Evolutionary conservation across 805 yeast species (phyloP).

Genomic region (Metschnikowia arizonensis): DNA sequence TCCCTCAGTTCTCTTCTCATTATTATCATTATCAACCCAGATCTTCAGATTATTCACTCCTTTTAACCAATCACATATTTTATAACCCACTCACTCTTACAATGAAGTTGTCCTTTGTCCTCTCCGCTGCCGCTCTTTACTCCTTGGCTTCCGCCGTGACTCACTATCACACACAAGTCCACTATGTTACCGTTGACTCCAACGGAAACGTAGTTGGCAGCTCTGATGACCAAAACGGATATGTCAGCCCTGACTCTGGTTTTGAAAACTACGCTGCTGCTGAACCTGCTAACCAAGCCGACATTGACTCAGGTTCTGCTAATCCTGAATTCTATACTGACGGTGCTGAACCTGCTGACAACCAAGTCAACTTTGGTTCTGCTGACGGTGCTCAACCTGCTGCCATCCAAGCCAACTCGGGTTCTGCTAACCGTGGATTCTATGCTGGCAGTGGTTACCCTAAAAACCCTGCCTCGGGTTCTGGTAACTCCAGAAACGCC

Average conservation of each 20-base stretch:
- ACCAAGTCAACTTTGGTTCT: background rate
- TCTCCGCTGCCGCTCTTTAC: conserved; percentile 21
- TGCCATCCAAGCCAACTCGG: background rate
- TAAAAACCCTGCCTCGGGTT: background rate
- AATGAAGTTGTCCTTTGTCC: conserved; percentile 7
- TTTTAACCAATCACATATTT: background rate
- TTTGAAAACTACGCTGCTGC: background rate
- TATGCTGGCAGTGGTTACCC: background rate
- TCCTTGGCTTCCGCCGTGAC: conserved; percentile 23
- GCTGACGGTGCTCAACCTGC: background rate
- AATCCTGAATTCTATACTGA: too few species aligned
- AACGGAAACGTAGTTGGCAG: conserved; percentile 13
- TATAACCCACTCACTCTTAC: background rate
- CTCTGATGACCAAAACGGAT: background rate
- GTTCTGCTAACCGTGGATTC: background rate
- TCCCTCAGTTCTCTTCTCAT: background rate
- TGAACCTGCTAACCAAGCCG: background rate
- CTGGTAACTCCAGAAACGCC: background rate
- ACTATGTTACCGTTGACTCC: conserved; percentile 24
- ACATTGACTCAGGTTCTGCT: too few species aligned
- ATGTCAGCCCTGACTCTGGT: background rate
- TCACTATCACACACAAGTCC: conserved; percentile 27
- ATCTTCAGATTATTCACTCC: background rate
- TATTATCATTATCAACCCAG: background rate
- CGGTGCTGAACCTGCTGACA: too few species aligned